These are phyloP conservation scores for Symbiodinium natans DNA, from an alignment of 73 alveolate species.

Conservation along the genomic window DNA sequence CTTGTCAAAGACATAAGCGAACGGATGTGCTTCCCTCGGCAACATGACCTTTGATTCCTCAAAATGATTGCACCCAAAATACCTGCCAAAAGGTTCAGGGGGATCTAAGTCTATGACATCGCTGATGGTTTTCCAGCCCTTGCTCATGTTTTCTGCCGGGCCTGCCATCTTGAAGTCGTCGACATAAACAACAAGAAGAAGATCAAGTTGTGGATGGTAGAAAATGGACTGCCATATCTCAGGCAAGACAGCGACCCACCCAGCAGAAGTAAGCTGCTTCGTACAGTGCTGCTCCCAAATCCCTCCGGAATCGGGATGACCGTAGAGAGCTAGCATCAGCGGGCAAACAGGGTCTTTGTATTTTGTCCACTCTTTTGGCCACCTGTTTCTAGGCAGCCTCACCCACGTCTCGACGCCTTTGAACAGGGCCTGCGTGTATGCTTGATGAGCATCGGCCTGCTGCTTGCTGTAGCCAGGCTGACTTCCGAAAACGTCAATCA, in stretches of 20 bases:
- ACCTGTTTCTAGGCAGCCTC: background rate
- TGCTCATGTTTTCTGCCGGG: background rate
- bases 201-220: background rate
- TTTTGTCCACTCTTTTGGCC: conserved; percentile 12
- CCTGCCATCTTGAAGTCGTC: conserved; percentile 47
- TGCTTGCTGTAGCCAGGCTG: background rate
- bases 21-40: background rate
- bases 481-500: background rate
- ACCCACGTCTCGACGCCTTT: conserved; percentile 25
- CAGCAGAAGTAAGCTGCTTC: background rate
- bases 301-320: conserved; percentile 39
- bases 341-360: background rate
- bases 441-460: conserved; percentile 8
- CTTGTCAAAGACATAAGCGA: conserved; percentile 27
- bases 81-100: background rate
- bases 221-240: conserved; percentile 10
- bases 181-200: background rate
- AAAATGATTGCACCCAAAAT: background rate
- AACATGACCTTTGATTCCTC: background rate
- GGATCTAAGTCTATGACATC: background rate
- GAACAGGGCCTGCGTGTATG: conserved; percentile 34
- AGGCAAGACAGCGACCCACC: background rate
- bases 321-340: background rate
- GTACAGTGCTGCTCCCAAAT: background rate
- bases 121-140: background rate